Conservation (phyloP, 345 rosid genomes). For the Pistacia atlantica region DNA sequence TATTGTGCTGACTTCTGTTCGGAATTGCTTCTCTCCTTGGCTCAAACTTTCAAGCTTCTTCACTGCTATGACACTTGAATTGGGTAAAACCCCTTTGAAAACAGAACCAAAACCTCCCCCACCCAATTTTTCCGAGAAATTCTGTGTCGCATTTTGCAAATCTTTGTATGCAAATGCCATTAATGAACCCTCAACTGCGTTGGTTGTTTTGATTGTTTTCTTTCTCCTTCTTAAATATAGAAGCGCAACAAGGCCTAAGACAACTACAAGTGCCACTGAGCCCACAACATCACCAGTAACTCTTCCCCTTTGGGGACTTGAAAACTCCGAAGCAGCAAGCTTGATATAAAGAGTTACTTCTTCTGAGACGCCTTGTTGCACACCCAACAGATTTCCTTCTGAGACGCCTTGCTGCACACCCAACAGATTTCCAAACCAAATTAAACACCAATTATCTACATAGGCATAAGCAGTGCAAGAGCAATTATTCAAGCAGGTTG, state of each 20-base stretch:
- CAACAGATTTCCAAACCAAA: conserved; percentile 7
- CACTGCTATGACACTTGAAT: too few relatives aligned
- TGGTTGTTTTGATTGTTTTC: background rate
- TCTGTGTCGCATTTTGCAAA: background rate
- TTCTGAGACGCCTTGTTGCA: too few relatives aligned
- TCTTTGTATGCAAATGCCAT: background rate
- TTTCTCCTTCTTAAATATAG: background rate
- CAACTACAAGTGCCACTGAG: background rate
- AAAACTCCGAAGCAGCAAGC: conserved; percentile 10
- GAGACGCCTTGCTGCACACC: background rate
- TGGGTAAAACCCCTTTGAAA: background rate
- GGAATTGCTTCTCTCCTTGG: conserved; percentile 7
- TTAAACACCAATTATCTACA: conserved; percentile 1
- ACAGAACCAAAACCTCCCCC: conserved; percentile 20
- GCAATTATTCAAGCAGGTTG: conserved; percentile 29
- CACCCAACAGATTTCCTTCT: too few relatives aligned
- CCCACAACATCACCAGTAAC: background rate
- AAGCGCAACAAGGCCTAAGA: background rate
- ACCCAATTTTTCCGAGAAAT: conserved; percentile 12
- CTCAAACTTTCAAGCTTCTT: too few relatives aligned
- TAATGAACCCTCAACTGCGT: background rate
- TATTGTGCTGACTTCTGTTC: conserved; percentile 14
- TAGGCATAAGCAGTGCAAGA: conserved; percentile 36
- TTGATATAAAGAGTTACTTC: background rate
- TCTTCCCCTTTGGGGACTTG: background rate